These are phyloP conservation scores for Phaeotremella skinneri DNA, from an alignment of 768 basidiomycete species.

Conservation along the genomic window DNA sequence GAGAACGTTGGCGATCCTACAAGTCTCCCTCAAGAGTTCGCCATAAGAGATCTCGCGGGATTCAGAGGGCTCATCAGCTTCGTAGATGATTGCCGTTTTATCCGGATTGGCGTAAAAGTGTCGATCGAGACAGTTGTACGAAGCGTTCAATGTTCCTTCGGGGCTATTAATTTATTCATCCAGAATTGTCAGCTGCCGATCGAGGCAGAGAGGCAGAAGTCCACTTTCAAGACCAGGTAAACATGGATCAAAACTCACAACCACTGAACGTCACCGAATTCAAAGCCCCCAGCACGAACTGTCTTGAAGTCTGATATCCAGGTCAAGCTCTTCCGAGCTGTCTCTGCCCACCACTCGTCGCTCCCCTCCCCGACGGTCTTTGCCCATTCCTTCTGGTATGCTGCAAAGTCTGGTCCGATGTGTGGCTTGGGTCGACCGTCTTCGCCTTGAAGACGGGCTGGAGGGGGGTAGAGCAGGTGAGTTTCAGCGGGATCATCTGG, in stretches of 20 bases:
- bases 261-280: slow-evolving; percentile 85
- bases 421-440: slow-evolving; percentile 68
- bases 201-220: too few species aligned
- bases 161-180: too few species aligned
- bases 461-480: slow-evolving; percentile 63
- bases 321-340: slow-evolving; percentile 70
- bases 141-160: slow-evolving; percentile 84
- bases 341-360: slow-evolving; percentile 83
- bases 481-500: slow-evolving; percentile 1
- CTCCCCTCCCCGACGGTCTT: slow-evolving; percentile 71
- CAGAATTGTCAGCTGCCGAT: too few species aligned
- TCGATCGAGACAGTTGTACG: slow-evolving; percentile 97
- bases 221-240: neutral
- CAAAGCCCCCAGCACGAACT: slow-evolving; percentile 77
- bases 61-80: slow-evolving; percentile 88
- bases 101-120: slow-evolving; percentile 89
- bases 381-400: slow-evolving; percentile 66
- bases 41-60: slow-evolving; percentile 73
- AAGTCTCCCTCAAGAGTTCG: slow-evolving; percentile 87
- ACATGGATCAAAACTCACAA: slow-evolving; percentile 55
- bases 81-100: slow-evolving; percentile 92
- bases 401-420: slow-evolving; percentile 72
- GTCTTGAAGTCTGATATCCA: slow-evolving; percentile 89
- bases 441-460: slow-evolving; percentile 63
- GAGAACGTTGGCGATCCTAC: slow-evolving; percentile 84